Evolutionary conservation across 2,329 filamentous ascomycete genomes (phyloP).

Genomic region (Fusarium citri): DNA sequence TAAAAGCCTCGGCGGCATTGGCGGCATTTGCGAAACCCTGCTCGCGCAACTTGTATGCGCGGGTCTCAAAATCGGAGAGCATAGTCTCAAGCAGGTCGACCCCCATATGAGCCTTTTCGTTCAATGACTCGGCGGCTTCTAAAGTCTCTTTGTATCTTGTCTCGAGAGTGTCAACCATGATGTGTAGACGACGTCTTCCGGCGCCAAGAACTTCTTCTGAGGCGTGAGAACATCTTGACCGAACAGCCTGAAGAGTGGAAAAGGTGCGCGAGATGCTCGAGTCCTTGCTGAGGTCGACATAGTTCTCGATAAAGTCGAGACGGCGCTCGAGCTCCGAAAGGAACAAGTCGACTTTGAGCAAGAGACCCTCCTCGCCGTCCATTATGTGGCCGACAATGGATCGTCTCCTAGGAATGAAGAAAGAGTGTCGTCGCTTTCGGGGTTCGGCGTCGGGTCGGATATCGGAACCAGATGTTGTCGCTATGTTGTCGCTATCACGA

Average conservation of each 20-base stretch:
- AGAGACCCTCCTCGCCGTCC: constrained; percentile 70
- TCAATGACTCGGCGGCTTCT: constrained; percentile 84
- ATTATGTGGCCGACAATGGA: constrained; percentile 70
- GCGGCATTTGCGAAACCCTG: constrained; percentile 75
- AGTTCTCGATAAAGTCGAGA: constrained; percentile 88
- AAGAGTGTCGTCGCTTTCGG: constrained; percentile 64
- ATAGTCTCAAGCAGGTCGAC: constrained; percentile 88
- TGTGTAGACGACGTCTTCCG: constrained; percentile 82
- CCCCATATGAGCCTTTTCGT: constrained; percentile 90
- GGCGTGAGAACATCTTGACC: constrained; percentile 87
- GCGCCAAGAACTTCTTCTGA: constrained; percentile 91
- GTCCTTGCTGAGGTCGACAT: constrained; percentile 86
- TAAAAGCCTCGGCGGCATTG: constrained; percentile 75
- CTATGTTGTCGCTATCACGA: constrained; percentile 52
- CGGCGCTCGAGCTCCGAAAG: constrained; percentile 87
- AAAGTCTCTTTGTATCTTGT: constrained; percentile 87
- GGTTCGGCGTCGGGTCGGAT: constrained; percentile 47
- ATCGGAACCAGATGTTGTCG: constrained; percentile 57
- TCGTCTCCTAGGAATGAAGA: constrained; percentile 67
- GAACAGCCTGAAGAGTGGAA: constrained; percentile 85
- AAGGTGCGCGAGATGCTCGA: constrained; percentile 87
- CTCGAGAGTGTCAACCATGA: constrained; percentile 94
- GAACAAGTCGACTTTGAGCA: constrained; percentile 80
- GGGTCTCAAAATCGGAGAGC: constrained; percentile 84
- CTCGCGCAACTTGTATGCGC: constrained; percentile 83